These are phyloP conservation scores for Ceratobasidium sp. DNA, from an alignment of 1,284 basidiomycete species.

Conservation along the genomic window DNA sequence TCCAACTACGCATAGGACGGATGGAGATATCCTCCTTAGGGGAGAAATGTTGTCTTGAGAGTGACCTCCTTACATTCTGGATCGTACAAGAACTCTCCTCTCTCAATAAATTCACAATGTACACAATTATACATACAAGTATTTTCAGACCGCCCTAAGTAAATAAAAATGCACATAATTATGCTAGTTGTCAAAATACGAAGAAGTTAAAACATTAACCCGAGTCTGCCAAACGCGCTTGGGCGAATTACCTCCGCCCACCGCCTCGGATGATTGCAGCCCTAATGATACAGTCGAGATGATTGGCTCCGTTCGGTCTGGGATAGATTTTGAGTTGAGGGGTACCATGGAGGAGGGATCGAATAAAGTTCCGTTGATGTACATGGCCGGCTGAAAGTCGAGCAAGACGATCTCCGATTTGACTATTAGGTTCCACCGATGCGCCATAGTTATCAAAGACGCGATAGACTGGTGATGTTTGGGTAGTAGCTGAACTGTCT, in stretches of 20 bases:
- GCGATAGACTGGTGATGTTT: constrained; percentile 21
- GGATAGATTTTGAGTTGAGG: not conserved
- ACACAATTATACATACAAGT: no score
- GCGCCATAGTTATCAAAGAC: constrained; percentile 14
- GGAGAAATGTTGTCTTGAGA: no score
- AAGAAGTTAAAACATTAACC: constrained; percentile 18
- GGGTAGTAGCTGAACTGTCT: not conserved
- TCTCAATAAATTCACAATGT: no score
- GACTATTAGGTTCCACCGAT: constrained; percentile 40
- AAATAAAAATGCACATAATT: no score
- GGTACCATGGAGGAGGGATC: constrained; percentile 17
- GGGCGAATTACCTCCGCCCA: constrained; percentile 16
- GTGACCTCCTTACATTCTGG: no score
- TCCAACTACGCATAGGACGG: not conserved
- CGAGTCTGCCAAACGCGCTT: constrained; percentile 24
- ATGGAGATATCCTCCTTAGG: no score
- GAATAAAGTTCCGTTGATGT: constrained; percentile 14
- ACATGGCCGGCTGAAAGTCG: constrained; percentile 39
- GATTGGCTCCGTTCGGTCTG: constrained; percentile 18
- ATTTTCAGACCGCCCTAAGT: no score
- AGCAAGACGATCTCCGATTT: constrained; percentile 33
- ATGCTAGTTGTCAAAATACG: constrained; percentile 15
- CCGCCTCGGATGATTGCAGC: constrained; percentile 32
- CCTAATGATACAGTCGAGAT: constrained; percentile 23
- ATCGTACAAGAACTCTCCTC: no score